Evolutionary conservation across 108 stramenopile species (phyloP), one percentile per base, ranked within the genome.

Genomic region (Mediolabrus comicus): DNA sequence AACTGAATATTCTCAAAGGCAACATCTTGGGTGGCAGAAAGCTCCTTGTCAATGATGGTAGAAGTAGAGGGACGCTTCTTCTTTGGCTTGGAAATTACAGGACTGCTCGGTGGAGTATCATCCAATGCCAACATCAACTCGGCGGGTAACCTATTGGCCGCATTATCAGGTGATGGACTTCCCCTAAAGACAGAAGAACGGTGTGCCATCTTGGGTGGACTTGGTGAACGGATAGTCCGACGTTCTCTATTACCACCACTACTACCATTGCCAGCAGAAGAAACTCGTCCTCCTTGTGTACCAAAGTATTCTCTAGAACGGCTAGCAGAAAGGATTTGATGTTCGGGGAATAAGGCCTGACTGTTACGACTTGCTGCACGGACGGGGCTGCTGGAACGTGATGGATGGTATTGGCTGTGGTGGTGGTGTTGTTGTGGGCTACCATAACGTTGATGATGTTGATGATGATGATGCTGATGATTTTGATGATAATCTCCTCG

Each of bases 341-440:
- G 73, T 59, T 74, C 73, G 25, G 65, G 46, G 31, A 65, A 74
- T 17, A 74, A 57, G 4, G 73, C 64, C 31, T 74, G 34, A 28
- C 62, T 38, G 36, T 52, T 70, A 43, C 55, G 32, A 33, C 58
- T 58, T 52, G 29, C 0, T 7, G 16, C 24, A 27, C 36, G 35
- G 29, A 30, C n/a, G 6, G 55, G 54, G 55, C 52, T 67, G 36
- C 65, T 53, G 28, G 58, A 51, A 11, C 71, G 61, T 34, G 61
- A 46, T 14, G 41, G 61, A 25, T 7, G 34, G 41, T 24, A 39
- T 34, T 22, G 65, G 39, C 36, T 4, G 29, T 51, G 6, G 24
- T 26, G 38, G 13, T 28, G 29, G 39, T 24, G 27, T 38, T 11
- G n/a, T n/a, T n/a, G n/a, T n/a, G n/a, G 33, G 33, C 54, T 24